Evolutionary conservation across 768 basidiomycete genomes (phyloP), one percentile per base, ranked within the genome.

Genomic region (Auricularia heimuer): DNA sequence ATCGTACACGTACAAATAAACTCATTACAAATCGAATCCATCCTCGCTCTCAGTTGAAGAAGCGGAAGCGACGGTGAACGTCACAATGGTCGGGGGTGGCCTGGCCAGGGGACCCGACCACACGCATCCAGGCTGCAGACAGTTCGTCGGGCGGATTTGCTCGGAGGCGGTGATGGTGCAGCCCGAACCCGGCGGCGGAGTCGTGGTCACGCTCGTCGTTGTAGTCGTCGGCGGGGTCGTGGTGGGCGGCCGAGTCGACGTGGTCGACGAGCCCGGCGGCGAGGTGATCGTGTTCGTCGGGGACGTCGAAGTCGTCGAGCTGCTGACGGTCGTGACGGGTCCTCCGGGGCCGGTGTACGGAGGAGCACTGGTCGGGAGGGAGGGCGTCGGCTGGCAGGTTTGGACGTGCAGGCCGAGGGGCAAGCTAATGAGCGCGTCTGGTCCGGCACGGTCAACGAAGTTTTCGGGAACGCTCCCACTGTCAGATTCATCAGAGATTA

Each of bases 71-170:
- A 29, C 56, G 56, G 56, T 29, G 34, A 10, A 29, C 56, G 18
- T 60, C 56, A 4, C 56, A 60, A 18, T 33, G 56, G 34, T 60
- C 56, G 29, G 56, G 56, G 34, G 24, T 60, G 34, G 11, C 56
- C 24, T 29, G 34, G 12, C 56, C 56, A 33, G 56, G 56, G 56
- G 56, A 8, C 56, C 56, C 29, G 18, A 6, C 56, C 56, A 60
- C 24, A 60, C 56, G 34, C 56, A 60, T 6, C 56, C 56, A 18
- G 47, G 56, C 56, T 60, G 56, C 56, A 60, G 56, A 18, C 56
- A 60, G 56, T 60, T 60, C 4, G 56, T 60, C 29, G 56, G 56
- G 24, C 56, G 24, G 29, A 60, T 34, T 18, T 60, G 56, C 34
- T 60, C 56, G 34, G 24, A 29, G 10, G 56, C 56, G 24, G 56